Evolutionary conservation across 1,139 yeast species (phyloP).

Genomic region (Ogataea hybrid): DNA sequence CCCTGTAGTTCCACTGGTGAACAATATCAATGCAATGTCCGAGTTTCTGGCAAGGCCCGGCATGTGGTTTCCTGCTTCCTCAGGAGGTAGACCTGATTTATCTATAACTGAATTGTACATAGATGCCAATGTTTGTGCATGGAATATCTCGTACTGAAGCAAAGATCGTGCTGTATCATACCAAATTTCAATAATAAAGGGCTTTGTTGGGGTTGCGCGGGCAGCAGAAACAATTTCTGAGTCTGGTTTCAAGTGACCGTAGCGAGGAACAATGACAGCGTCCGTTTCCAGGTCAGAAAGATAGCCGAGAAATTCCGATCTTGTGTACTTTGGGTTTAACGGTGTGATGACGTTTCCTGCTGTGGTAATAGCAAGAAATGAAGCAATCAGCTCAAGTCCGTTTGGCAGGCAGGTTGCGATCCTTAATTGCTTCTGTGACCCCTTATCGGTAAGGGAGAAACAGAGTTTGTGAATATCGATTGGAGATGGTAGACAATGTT

Average conservation of each 20-base stretch:
- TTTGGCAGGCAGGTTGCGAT: slow-evolving; percentile 61
- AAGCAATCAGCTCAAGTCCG: slow-evolving; percentile 51
- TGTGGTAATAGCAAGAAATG: slow-evolving; percentile 53
- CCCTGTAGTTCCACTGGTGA: slow-evolving; percentile 73
- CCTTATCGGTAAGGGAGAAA: slow-evolving; percentile 41
- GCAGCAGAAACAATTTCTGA: slow-evolving; percentile 19
- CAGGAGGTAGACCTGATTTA: slow-evolving; percentile 13
- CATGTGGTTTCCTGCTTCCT: slow-evolving; percentile 6
- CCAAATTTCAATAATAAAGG: slow-evolving; percentile 53
- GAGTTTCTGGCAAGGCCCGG: slow-evolving; percentile 19
- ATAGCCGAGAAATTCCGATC: slow-evolving; percentile 59
- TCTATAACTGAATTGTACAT: slow-evolving; percentile 27
- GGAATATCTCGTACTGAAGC: slow-evolving; percentile 41
- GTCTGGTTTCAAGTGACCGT: slow-evolving; percentile 34
- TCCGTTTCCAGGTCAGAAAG: slow-evolving; percentile 55
- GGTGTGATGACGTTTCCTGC: slow-evolving; percentile 63
- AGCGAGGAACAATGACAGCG: slow-evolving; percentile 55
- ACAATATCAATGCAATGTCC: slow-evolving; percentile 60
- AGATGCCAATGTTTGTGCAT: slow-evolving; percentile 30
- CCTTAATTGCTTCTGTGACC: slow-evolving; percentile 27
- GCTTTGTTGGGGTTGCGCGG: slow-evolving; percentile 39
- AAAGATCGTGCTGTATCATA: slow-evolving; percentile 39
- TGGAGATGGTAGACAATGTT: slow-evolving; percentile 43
- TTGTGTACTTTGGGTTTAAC: slow-evolving; percentile 57
- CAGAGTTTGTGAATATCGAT: slow-evolving; percentile 36